Evolutionary conservation across 2,329 filamentous ascomycete species (phyloP).

Genomic region (Annulohypoxylon truncatum): DNA sequence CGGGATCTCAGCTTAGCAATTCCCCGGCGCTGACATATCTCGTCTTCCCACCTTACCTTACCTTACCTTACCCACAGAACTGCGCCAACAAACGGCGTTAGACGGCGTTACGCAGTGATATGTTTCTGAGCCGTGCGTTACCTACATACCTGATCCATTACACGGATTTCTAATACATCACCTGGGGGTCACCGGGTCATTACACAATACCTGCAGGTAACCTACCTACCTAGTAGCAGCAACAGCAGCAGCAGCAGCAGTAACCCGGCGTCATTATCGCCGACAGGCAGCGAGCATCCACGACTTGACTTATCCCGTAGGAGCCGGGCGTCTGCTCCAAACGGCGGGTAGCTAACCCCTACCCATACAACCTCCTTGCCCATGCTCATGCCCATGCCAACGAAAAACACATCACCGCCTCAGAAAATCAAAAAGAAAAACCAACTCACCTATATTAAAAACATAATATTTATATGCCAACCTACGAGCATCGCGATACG

Average conservation of each 20-base stretch:
- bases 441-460: not conserved
- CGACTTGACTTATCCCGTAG: not conserved
- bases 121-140: not conserved
- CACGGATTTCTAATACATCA: not conserved
- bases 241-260: too few species aligned
- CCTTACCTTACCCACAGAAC: not conserved
- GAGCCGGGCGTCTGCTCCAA: not conserved
- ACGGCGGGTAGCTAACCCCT: not conserved
- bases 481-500: not conserved
- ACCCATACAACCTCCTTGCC: too few species aligned
- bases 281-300: slow-evolving; percentile 7
- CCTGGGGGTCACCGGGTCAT: not conserved
- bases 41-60: not conserved
- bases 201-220: not conserved
- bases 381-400: too few species aligned
- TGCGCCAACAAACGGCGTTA: not conserved
- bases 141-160: not conserved
- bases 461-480: not conserved
- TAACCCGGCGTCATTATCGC: not conserved
- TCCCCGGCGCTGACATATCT: not conserved
- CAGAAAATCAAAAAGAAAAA: not conserved
- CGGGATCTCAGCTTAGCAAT: not conserved
- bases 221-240: not conserved
- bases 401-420: not conserved
- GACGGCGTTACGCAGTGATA: not conserved